Evolutionary conservation across 1,284 basidiomycete genomes (phyloP).

Genomic region (Agroathelia rolfsii): DNA sequence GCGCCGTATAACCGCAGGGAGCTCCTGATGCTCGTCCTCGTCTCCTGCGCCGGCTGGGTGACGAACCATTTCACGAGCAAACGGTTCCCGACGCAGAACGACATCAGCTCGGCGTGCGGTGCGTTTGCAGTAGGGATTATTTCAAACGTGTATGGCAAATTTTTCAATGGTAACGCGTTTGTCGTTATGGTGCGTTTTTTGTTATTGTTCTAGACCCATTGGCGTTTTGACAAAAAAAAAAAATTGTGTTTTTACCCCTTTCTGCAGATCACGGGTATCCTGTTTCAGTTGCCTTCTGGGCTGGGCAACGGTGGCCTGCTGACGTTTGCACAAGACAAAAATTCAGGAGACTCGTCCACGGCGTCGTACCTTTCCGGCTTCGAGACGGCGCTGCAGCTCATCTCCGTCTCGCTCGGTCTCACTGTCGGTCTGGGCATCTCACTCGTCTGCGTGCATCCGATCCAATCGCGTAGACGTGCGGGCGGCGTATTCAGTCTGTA

Average conservation of each 20-base stretch:
- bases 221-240: not conserved
- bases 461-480: conserved; percentile 44
- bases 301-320: conserved; percentile 81
- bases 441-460: conserved; percentile 47
- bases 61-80: conserved; percentile 65
- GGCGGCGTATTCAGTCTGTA: conserved; percentile 51
- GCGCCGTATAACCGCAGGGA: conserved; percentile 67
- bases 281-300: conserved; percentile 84
- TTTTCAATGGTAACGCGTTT: conserved; percentile 72
- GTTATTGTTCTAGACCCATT: not conserved
- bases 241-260: not conserved
- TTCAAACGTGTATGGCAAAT: conserved; percentile 75
- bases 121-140: conserved; percentile 80
- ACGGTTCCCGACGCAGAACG: conserved; percentile 61
- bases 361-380: conserved; percentile 57
- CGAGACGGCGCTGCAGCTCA: conserved; percentile 54
- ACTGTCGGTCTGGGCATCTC: conserved; percentile 68
- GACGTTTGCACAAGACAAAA: conserved; percentile 54
- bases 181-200: conserved; percentile 53
- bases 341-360: conserved; percentile 33
- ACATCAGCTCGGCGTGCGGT: conserved; percentile 60
- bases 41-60: conserved; percentile 72
- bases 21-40: conserved; percentile 47
- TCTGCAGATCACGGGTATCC: conserved; percentile 62
- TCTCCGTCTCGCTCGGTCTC: conserved; percentile 52